Evolutionary conservation across 2,329 filamentous ascomycete genomes (phyloP), one percentile per base, ranked within the genome.

Genomic region (Lasiodiplodia citricola): DNA sequence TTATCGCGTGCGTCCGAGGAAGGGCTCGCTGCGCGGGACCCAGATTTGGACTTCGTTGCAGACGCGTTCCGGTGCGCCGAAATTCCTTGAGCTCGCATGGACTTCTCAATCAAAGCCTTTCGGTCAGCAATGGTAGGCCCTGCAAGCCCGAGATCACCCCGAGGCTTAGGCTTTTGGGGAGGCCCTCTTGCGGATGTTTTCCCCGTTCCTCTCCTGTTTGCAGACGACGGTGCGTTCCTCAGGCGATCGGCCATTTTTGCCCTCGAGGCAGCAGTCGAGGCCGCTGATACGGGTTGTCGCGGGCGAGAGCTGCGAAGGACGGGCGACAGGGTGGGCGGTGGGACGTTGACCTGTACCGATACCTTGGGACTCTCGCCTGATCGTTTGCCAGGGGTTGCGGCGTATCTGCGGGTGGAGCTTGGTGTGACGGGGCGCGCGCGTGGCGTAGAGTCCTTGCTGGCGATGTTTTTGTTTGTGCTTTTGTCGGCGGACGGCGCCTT

Each of bases 351-450:
- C 51, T 68, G 67, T 6, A 68, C 67, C 18, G 58, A 60, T 13
- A 68, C 50, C 51, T 68, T 68, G 13, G 58, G 67, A 35, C 67
- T 57, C 23, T 58, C 58, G 16, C 28, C 25, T 31, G 58, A 52
- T 23, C 66, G 47, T 28, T 57, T 68, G 5, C 52, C 54, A n/a
- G 67, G 37, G 52, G 52, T 50, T n/a, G 38, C 28, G 50, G 75
- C 77, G 71, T 79, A 79, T 57, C 73, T 75, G 67, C 73, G 70
- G 35, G 75, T 52, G 74, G 74, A 44, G 77, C 71, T 23, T 71
- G 74, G 56, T 50, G 64, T 47, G 25, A 50, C 65, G 23, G 72
- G 55, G 35, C 66, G 70, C 2, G 65, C 67, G 25, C 68, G 47
- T 31, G 71, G 44, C 68, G 71, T 51, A 37, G 66, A 68, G n/a